Base-by-base conservation (phyloP, 139 green algal genomes). In the Chlorokybus atmophyticus region DNA sequence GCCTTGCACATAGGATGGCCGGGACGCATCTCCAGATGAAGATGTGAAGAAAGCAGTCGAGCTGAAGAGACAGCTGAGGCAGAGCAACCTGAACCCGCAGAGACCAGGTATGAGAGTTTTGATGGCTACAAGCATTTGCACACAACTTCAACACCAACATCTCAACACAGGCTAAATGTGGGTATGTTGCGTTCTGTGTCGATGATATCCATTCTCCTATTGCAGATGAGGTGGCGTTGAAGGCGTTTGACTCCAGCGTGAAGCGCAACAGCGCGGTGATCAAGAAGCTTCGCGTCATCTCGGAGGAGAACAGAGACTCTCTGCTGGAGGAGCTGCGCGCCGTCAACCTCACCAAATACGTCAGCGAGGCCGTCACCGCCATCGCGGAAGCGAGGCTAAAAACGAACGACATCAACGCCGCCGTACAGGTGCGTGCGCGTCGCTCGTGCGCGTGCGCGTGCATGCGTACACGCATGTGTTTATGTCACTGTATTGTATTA, bases 201-300 rank as follows among this genome's bases (percentile, higher is more conserved):
- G n/a, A n/a, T n/a, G n/a, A n/a, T n/a, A n/a, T n/a, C n/a, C n/a
- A n/a, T n/a, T n/a, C n/a, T n/a, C n/a, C n/a, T n/a, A n/a, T n/a
- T n/a, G n/a, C 60, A 68, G 60, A 68, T 55, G 30, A 28, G 2
- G 10, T 3, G 21, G 21, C 19, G 30, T 27, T 93, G 1, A 80
- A 75, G 21, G 48, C 57, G 40, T 71, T 88, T 21, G 90, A 97
- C 64, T 83, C 75, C 26, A 88, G 76, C 64, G 81, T 97, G 30
- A 97, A 96, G 67, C 74, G 76, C 32, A 96, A 96, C 70, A 85
- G 71, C 0, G 78, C 82, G 0, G 55, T 95, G 3, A 83, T 87
- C 19, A 89, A 91, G 60, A 91, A 88, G 67, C 72, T 97, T 29
- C 32, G 42, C 23, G 42, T 50, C 21, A 10, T 78, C 30, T 68